Evolutionary conservation across 805 yeast genomes (phyloP).

Genomic region (Schwanniomyces sp.): DNA sequence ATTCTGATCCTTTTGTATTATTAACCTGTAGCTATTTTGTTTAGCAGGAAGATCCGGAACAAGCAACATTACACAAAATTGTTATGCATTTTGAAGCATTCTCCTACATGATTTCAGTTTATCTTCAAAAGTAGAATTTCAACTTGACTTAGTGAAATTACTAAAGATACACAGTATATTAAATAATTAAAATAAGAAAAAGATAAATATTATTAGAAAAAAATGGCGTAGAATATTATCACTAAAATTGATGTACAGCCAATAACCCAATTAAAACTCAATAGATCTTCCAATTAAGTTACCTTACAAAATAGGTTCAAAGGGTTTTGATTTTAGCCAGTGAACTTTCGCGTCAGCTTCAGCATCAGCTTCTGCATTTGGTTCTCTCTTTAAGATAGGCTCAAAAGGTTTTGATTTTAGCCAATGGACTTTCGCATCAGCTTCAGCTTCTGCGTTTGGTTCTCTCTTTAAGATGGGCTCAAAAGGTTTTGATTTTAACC

Average conservation of each 20-base stretch:
- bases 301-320: constrained; percentile 14
- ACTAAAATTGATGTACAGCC: no score
- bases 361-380: constrained; percentile 19
- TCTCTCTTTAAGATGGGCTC: constrained; percentile 16
- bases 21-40: no score
- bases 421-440: constrained; percentile 15
- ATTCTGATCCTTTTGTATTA: no score
- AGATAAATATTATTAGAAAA: neutral
- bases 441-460: constrained; percentile 19
- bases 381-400: constrained; percentile 16
- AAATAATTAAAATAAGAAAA: neutral
- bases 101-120: neutral
- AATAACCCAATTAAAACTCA: no score
- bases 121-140: neutral
- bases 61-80: no score
- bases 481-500: constrained; percentile 11
- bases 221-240: neutral
- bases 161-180: no score
- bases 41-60: no score
- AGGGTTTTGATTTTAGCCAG: constrained; percentile 10
- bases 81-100: no score
- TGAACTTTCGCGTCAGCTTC: constrained; percentile 16
- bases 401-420: constrained; percentile 11
- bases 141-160: neutral
- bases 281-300: neutral